Base-by-base conservation (phyloP, 331 rosid genomes). In the Ulmus americana region DNA sequence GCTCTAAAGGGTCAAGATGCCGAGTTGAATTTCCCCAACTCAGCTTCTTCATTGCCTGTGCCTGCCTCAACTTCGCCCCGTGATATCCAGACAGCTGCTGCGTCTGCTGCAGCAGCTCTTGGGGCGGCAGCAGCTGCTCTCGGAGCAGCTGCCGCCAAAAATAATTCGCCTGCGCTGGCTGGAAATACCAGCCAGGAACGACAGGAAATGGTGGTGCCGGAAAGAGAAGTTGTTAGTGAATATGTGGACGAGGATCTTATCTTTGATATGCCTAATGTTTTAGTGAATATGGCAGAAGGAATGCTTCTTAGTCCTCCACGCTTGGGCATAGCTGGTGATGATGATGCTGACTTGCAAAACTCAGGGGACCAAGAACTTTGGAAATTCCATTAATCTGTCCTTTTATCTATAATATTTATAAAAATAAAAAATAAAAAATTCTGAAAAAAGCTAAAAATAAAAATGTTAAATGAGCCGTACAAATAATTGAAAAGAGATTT, bases 221-320 rank as follows among this genome's bases (percentile, higher is more conserved):
- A 77, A 3, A 8, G 8, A 14, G n/a, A 64, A 7, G 51, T 3
- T 14, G 55, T 16, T 10, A n/a, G 38, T 48, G 81, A 83, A 46
- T 92, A 71, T 77, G 68, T 92, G 60, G 98, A 92, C 55, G 98
- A 89, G 79, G 98, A 92, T 67, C 71, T 89, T 71, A 83, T 92
- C 65, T 89, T 92, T 70, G 85, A 89, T 47, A 89, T 86, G 87
- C 96, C 96, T 0, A 92, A 86, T 83, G 86, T 89, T 69, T 49
- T 92, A n/a, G 60, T 59, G 41, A 83, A 86, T 49, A 92, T 92
- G 97, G 96, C 98, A 2, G 84, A 92, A 54, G 98, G 97, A 78
- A 89, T 92, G 97, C 78, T 89, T 10, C 84, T 92, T 0, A 82
- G 86, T 57, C 98, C 98, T 82, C 98, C 98, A 54, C 90, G 83